phyloP scores from a whole-genome alignment of 495 filamentous ascomycete species.

The Penicillium egyptiacum region DNA sequence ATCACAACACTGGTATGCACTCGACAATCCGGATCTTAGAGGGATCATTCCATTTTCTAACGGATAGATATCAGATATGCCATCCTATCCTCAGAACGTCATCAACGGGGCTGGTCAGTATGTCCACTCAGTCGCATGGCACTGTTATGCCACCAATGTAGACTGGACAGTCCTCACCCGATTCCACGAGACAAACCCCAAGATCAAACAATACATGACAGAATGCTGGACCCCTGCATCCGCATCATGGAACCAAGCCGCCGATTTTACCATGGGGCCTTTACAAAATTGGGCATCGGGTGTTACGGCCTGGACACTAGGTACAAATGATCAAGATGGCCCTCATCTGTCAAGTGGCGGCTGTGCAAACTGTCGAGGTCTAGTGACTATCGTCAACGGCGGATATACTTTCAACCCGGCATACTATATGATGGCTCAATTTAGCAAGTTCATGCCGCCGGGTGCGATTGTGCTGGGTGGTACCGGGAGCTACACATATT shows the following conservation, averaged over 20 bases:
- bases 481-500: constrained; percentile 49
- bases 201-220: constrained; percentile 56
- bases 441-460: constrained; percentile 55
- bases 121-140: constrained; percentile 53
- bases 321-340: constrained; percentile 50
- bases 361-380: constrained; percentile 49
- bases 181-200: constrained; percentile 49
- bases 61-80: constrained; percentile 24
- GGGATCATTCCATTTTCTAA: neutral
- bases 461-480: constrained; percentile 49
- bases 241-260: constrained; percentile 50
- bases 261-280: constrained; percentile 55
- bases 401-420: constrained; percentile 48
- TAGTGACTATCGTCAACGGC: constrained; percentile 48
- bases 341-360: constrained; percentile 51
- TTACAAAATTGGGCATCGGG: constrained; percentile 58
- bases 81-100: constrained; percentile 49
- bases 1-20: constrained; percentile 54
- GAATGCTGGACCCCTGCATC: constrained; percentile 55
- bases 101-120: constrained; percentile 42
- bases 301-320: constrained; percentile 54
- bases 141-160: constrained; percentile 51
- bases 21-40: neutral
- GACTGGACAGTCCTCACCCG: constrained; percentile 52
- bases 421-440: constrained; percentile 59